These are phyloP conservation scores for Oryza australiensis DNA, from an alignment of 176 grass and related monocot genomes.

Conservation along the genomic window DNA sequence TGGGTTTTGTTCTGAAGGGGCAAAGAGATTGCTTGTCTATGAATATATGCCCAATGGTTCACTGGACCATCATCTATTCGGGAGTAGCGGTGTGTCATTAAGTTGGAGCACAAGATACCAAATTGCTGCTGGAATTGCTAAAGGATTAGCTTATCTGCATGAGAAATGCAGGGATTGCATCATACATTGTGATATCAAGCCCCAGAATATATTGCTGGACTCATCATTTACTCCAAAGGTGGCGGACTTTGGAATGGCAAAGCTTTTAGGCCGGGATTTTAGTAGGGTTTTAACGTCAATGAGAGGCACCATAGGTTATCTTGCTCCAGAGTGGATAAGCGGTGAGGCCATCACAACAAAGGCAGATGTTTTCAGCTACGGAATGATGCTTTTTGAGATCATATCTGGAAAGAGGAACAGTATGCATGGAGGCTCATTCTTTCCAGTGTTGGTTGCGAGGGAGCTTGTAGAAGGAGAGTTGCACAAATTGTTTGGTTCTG, in stretches of 20 bases:
- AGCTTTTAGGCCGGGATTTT: slow-evolving; percentile 36
- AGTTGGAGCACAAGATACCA: slow-evolving; percentile 40
- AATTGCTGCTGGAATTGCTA: slow-evolving; percentile 37
- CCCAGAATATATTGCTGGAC: slow-evolving; percentile 49
- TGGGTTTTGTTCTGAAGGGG: slow-evolving; percentile 51
- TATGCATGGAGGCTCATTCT: neutral
- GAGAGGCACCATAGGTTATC: slow-evolving; percentile 38
- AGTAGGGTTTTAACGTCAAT: slow-evolving; percentile 42
- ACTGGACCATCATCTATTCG: slow-evolving; percentile 32
- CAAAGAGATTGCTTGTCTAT: slow-evolving; percentile 46
- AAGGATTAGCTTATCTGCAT: slow-evolving; percentile 54
- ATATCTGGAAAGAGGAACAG: slow-evolving; percentile 37
- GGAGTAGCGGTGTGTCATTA: neutral
- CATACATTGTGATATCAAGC: slow-evolving; percentile 59
- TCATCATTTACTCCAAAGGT: slow-evolving; percentile 38
- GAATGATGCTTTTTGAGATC: slow-evolving; percentile 50
- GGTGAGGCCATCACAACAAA: slow-evolving; percentile 42
- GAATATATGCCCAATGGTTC: slow-evolving; percentile 55
- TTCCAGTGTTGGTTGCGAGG: slow-evolving; percentile 22
- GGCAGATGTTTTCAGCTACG: slow-evolving; percentile 49
- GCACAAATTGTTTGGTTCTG: neutral
- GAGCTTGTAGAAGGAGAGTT: slow-evolving; percentile 24
- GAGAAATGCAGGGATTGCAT: slow-evolving; percentile 47
- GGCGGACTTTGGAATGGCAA: slow-evolving; percentile 38
- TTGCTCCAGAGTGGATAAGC: slow-evolving; percentile 49